Evolutionary conservation across 2,329 filamentous ascomycete species (phyloP), one percentile per base, ranked within the genome.

Genomic region (Diaporthe sp.): DNA sequence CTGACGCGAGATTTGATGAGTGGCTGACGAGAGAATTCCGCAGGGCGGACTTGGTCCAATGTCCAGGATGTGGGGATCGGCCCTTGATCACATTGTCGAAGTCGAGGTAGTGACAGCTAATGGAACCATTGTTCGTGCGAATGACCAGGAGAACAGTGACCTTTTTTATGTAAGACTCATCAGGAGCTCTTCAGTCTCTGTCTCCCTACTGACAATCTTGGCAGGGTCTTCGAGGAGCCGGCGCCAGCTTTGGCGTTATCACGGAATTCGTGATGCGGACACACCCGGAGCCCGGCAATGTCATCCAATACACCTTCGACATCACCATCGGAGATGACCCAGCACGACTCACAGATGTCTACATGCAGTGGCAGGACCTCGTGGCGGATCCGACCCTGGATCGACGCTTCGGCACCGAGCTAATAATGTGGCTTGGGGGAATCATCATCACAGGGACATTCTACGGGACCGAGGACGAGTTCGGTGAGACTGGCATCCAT

Each of bases 381-480:
- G 84, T 91, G 51, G 82, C 86, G 0, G 88, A 92, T 74, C 87
- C 89, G 3, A 80, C 84, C 1, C 84, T 93, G 5, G 90, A 91
- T 77, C 86, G 89, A 55, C 88, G 90, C 25, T 92, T 93, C 78
- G 87, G 89, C 3, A 88, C 87, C 7, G 85, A 91, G 71, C 88
- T 93, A 72, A 85, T 90, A 46, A 83, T 91, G 60, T 85, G 89
- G 46, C 87, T 88, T 31, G 81, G 89, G 0, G 90, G 90, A 1
- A 87, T 87, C 72, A 80, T 91, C 75, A 89, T 93, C 77, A 89
- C 88, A 0, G 91, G 89, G 2, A 91, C 89, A 0, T 93, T 90
- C 79, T 93, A 91, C 79, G 92, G 92, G 13, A 89, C 88, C 0
- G 82, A 88, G 60, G 85, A 84, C 0, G 91, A 93, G 79, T 93